Conservation (phyloP, 192 early-diverging fungal genomes). For the Podila horticola region DNA sequence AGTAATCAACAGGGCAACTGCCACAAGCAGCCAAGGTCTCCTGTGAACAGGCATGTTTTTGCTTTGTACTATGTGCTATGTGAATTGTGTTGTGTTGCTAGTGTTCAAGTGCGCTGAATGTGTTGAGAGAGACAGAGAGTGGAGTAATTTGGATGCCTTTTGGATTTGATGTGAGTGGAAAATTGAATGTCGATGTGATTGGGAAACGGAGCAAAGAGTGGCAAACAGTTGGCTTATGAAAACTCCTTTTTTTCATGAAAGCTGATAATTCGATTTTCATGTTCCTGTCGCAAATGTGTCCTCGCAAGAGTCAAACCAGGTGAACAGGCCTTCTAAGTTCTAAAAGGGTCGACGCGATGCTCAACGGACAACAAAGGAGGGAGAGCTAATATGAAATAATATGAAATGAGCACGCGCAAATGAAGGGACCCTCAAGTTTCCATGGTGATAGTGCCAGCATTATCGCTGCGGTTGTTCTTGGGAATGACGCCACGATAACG, state of each 20-base stretch:
- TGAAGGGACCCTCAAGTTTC: background rate
- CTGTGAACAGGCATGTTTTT: no score
- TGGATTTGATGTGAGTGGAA: background rate
- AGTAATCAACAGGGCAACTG: background rate
- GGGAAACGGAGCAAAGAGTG: no score
- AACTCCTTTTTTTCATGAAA: no score
- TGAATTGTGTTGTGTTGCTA: background rate
- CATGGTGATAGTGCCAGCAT: no score
- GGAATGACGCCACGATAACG: background rate
- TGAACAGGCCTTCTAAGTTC: background rate
- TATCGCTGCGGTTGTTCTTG: no score
- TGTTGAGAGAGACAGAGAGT: background rate
- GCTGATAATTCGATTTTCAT: no score
- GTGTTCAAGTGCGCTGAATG: background rate
- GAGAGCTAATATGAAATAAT: background rate
- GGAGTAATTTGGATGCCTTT: background rate
- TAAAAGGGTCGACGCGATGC: background rate
- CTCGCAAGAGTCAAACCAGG: no score
- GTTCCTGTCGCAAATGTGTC: no score
- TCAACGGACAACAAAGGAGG: background rate
- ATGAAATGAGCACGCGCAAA: background rate
- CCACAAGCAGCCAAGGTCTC: background rate
- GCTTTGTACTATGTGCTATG: background rate
- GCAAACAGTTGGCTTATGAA: no score
- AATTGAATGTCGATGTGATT: background rate